Percentiles rank a stretch among this genome's conserved stretches.
phyloP scores from a whole-genome alignment of 2,329 filamentous ascomycete species.

The Drechmeria coniospora region DNA sequence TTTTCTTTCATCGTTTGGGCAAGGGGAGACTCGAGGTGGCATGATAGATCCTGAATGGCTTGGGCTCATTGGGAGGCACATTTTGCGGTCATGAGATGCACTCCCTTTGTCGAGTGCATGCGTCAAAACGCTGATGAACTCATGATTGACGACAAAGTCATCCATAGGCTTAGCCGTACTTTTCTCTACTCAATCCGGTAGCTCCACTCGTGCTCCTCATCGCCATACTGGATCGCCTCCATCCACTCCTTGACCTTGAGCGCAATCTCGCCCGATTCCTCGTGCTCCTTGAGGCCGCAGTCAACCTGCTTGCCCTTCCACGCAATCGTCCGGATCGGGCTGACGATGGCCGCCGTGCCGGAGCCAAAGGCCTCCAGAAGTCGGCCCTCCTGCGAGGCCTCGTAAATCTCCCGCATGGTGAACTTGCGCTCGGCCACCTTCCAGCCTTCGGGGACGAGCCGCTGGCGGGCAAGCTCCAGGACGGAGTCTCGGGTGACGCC shows the following conservation, averaged over 20 bases:
- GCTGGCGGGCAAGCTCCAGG: slow-evolving; percentile 70
- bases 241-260: slow-evolving; percentile 92
- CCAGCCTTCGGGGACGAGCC: slow-evolving; percentile 76
- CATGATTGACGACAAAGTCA: too few species aligned
- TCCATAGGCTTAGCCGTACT: too few species aligned
- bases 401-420: slow-evolving; percentile 72
- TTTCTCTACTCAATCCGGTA: slow-evolving; percentile 25
- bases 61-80: too few species aligned
- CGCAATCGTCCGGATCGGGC: slow-evolving; percentile 74
- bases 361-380: slow-evolving; percentile 87
- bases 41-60: too few species aligned
- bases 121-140: too few species aligned
- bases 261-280: slow-evolving; percentile 82
- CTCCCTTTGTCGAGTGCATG: too few species aligned
- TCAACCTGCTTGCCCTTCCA: slow-evolving; percentile 72
- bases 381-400: slow-evolving; percentile 70
- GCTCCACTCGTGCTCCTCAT: slow-evolving; percentile 87
- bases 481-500: slow-evolving; percentile 90
- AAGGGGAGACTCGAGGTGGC: slow-evolving; percentile 14
- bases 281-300: slow-evolving; percentile 63
- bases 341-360: slow-evolving; percentile 88
- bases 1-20: slow-evolving; percentile 7
- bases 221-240: slow-evolving; percentile 86
- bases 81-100: too few species aligned
- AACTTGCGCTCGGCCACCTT: slow-evolving; percentile 76